phyloP scores from a whole-genome alignment of 2,329 filamentous ascomycete genomes.

The Penicillium sp. region DNA sequence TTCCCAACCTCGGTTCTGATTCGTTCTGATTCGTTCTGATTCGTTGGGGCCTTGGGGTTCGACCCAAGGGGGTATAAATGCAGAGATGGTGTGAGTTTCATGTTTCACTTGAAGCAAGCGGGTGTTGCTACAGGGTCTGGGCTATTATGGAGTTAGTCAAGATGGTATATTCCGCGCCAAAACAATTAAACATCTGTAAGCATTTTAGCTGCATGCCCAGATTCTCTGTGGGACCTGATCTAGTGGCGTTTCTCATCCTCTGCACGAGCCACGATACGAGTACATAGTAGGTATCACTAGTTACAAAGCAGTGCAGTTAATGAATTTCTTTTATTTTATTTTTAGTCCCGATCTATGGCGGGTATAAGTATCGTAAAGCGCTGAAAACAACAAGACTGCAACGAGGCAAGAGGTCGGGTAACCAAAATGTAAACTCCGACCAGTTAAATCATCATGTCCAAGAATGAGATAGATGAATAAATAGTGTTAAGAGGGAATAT shows the following conservation, averaged over 20 bases:
- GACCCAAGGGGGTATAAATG: not conserved
- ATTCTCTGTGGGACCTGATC: not conserved
- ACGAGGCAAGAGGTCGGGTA: constrained; percentile 4
- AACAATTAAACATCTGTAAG: not conserved
- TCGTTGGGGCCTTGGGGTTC: not conserved
- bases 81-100: not conserved
- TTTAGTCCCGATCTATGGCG: constrained; percentile 6
- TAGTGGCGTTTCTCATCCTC: not conserved
- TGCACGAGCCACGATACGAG: not conserved
- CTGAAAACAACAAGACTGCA: constrained; percentile 9
- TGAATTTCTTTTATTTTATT: constrained; percentile 12
- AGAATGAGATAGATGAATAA: constrained; percentile 10
- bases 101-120: not conserved
- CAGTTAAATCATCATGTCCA: constrained; percentile 12
- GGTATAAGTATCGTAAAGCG: constrained; percentile 12
- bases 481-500: constrained; percentile 2
- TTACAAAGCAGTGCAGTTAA: constrained; percentile 1
- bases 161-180: not conserved
- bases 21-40: not conserved
- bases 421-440: constrained; percentile 2
- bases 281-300: not conserved
- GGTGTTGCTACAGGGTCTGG: not conserved
- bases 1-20: not conserved
- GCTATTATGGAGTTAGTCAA: not conserved
- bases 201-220: not conserved